Conservation (phyloP, 148 eudicot species). For the Fagopyrum tataricum region DNA sequence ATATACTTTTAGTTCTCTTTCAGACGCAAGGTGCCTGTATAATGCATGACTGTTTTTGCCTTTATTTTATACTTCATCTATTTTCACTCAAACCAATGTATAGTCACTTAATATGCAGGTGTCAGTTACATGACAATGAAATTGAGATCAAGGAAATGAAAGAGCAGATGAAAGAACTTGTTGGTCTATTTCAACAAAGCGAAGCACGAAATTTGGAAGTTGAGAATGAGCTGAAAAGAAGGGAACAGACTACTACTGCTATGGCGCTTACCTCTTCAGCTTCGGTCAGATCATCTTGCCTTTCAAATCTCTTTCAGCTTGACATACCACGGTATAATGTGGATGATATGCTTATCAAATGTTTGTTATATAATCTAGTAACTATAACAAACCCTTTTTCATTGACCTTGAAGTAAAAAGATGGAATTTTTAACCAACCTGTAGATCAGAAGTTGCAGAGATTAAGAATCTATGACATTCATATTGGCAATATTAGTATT, state of each 20-base stretch:
- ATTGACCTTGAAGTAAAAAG: neutral
- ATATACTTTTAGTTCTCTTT: conserved; percentile 79
- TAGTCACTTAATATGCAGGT: conserved; percentile 33
- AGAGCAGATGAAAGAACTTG: conserved; percentile 33
- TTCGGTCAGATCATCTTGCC: conserved; percentile 40
- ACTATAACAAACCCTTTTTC: too few species aligned
- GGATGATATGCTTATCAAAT: neutral
- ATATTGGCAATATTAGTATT: too few species aligned
- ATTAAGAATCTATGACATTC: too few species aligned
- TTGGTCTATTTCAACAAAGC: neutral
- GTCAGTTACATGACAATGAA: conserved; percentile 76
- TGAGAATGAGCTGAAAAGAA: conserved; percentile 83
- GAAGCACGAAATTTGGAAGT: conserved; percentile 47
- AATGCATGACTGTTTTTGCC: neutral
- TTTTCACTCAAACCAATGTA: too few species aligned
- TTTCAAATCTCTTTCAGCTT: neutral
- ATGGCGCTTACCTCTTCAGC: conserved; percentile 64
- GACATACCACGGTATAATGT: neutral
- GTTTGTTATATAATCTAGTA: neutral
- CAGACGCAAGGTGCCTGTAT: conserved; percentile 60
- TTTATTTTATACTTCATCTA: neutral
- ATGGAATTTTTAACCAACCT: neutral
- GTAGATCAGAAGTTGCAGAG: too few species aligned
- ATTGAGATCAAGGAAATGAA: conserved; percentile 75
- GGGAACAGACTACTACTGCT: conserved; percentile 75